Evolutionary conservation across 2,329 filamentous ascomycete genomes (phyloP), one percentile per base, ranked within the genome.

Genomic region (Fonsecaea pugnacius): DNA sequence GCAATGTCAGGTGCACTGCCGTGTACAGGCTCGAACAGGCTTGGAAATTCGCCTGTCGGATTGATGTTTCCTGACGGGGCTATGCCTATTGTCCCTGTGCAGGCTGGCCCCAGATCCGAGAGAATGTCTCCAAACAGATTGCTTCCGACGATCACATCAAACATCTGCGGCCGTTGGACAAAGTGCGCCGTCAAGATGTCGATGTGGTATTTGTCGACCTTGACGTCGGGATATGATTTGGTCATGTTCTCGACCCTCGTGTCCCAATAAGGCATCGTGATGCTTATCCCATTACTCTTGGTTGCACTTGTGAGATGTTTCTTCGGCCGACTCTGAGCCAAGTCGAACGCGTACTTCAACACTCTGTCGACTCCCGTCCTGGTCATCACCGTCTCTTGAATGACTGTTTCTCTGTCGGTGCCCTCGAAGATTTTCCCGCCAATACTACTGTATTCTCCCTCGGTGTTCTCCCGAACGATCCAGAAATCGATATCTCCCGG

Each of bases 251-350:
- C 84, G 35, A 70, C 68, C 21, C 68, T 54, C 35, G 56, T 62
- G 55, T 70, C 68, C 68, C 68, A 70, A 61, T 69, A 70, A 72
- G 90, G 95, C 70, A 90, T 92, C 79, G 86, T 91, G 73, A 98
- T 87, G 88, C 98, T 98, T 69, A 99, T 91, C 82, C 95, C 95
- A 79, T 99, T 95, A 77, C 90, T 93, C 91, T 99, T 99, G 93
- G 98, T 99, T 83, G 98, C 98, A 77, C 94, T 98, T 79, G 95
- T 95, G 88, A 99, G 98, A 89, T 99, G 95, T 78, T 88, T 93
- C 85, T 91, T 91, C 81, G 93, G 92, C 76, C 96, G 90, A 73
- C 91, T 87, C 81, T 95, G 86, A 72, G 95, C 95, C 78, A 98
- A 91, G 83, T 98, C 94, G 88, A 99, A 99, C 74, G 95, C 95